Conservation (phyloP, 306 rosid species). For the Quercus suber region DNA sequence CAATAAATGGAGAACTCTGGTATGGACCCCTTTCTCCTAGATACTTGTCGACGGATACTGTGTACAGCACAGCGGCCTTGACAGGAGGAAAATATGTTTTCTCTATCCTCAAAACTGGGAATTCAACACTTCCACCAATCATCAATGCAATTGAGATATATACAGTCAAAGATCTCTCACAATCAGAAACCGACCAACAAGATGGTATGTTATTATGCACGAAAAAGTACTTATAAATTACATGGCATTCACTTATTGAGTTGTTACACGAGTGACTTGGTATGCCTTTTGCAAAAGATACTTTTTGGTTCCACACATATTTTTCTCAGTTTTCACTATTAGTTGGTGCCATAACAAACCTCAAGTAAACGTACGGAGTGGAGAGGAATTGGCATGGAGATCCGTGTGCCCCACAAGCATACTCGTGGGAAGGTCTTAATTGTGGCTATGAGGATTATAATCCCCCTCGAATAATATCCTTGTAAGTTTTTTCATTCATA, state of each 20-base stretch:
- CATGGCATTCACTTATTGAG: too few species aligned
- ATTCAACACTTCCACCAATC: slow-evolving; percentile 43
- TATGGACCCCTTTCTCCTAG: neutral
- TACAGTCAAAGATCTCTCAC: too few species aligned
- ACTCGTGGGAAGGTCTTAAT: slow-evolving; percentile 54
- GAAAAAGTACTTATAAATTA: neutral
- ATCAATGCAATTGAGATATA: slow-evolving; percentile 40
- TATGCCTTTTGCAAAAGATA: too few species aligned
- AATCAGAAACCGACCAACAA: too few species aligned
- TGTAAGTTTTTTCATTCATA: slow-evolving; percentile 33
- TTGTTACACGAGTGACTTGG: too few species aligned
- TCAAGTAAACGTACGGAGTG: slow-evolving; percentile 44
- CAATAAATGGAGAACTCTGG: neutral
- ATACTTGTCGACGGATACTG: neutral
- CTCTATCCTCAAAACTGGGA: neutral
- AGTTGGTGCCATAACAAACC: slow-evolving; percentile 50
- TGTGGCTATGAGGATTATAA: slow-evolving; percentile 28
- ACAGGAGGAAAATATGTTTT: neutral
- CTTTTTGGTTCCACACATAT: too few species aligned
- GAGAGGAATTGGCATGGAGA: slow-evolving; percentile 57
- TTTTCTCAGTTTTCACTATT: too few species aligned
- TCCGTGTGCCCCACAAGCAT: slow-evolving; percentile 46
- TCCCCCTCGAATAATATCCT: slow-evolving; percentile 42
- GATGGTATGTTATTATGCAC: slow-evolving; percentile 8
- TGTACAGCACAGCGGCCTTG: neutral